These are phyloP conservation scores for Mucor lusitanicus DNA, from an alignment of 371 early-diverging fungal species.

Conservation along the genomic window DNA sequence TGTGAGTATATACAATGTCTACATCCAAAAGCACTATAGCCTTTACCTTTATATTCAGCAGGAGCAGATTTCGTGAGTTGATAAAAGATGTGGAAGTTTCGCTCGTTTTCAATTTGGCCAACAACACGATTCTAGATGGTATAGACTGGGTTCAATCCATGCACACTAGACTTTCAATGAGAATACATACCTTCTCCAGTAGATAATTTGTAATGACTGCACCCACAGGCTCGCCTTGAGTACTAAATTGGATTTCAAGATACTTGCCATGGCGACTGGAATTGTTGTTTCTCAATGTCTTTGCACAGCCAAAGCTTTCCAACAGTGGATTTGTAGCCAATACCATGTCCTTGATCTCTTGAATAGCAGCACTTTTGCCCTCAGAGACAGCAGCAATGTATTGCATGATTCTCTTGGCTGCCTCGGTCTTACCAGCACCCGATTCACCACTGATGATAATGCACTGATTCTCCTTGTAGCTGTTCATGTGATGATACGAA, in stretches of 20 bases:
- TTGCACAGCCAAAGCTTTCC: conserved; percentile 99
- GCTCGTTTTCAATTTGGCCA: conserved; percentile 89
- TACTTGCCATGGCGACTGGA: conserved; percentile 99
- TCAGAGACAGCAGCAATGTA: conserved; percentile 94
- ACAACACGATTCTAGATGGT: conserved; percentile 83
- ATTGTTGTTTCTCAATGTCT: conserved; percentile 98
- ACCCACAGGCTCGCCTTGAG: conserved; percentile 92
- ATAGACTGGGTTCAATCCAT: background rate
- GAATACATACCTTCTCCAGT: conserved; percentile 84
- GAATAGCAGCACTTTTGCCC: conserved; percentile 75
- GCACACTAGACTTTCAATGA: background rate
- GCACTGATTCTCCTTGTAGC: conserved; percentile 97
- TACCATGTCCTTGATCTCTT: conserved; percentile 95
- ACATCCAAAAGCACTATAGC: background rate
- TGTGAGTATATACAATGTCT: background rate
- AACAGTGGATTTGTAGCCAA: conserved; percentile 96
- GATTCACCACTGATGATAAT: conserved; percentile 96
- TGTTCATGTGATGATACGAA: conserved; percentile 90
- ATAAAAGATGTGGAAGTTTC: conserved; percentile 99
- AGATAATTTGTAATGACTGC: conserved; percentile 99
- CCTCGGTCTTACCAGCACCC: conserved; percentile 93
- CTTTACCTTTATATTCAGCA: conserved; percentile 64
- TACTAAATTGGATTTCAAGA: conserved; percentile 96
- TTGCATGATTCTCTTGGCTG: conserved; percentile 93
- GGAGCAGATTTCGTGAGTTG: conserved; percentile 84